A percentile compares a stretch with the other conserved stretches of the same genome.
Conservation (phyloP, 2,329 filamentous ascomycete genomes). For the Paramyrothecium roridum region DNA sequence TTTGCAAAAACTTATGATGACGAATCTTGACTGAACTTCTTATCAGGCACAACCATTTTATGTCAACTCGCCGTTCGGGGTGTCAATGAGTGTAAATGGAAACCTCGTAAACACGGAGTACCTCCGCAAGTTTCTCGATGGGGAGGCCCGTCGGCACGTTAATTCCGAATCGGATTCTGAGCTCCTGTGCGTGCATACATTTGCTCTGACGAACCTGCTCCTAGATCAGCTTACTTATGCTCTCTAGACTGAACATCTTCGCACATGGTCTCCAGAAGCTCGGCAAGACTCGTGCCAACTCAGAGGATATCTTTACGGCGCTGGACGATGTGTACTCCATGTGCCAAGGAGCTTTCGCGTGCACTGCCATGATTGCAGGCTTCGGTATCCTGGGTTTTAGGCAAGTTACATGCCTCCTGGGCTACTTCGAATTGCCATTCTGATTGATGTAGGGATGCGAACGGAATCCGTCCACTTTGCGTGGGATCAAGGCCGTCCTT, state of each 20-base stretch:
- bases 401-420: slow-evolving; percentile 40
- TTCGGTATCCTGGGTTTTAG: slow-evolving; percentile 79
- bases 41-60: slow-evolving; percentile 78
- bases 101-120: slow-evolving; percentile 78
- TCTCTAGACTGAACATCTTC: slow-evolving; percentile 69
- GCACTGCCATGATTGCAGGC: slow-evolving; percentile 77
- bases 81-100: slow-evolving; percentile 63
- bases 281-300: slow-evolving; percentile 76
- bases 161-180: slow-evolving; percentile 85
- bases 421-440: too few relatives aligned
- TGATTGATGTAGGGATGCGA: slow-evolving; percentile 24
- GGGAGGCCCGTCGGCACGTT: slow-evolving; percentile 78
- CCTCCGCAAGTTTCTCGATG: slow-evolving; percentile 68
- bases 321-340: slow-evolving; percentile 69
- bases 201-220: background rate
- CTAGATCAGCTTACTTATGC: slow-evolving; percentile 2
- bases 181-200: slow-evolving; percentile 18
- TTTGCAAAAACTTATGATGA: too few relatives aligned
- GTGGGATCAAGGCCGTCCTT: slow-evolving; percentile 70
- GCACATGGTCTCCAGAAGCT: slow-evolving; percentile 78
- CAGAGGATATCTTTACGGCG: slow-evolving; percentile 71
- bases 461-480: slow-evolving; percentile 80
- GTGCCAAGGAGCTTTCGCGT: slow-evolving; percentile 75
- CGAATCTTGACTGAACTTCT: too few relatives aligned
- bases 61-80: slow-evolving; percentile 63